Percentiles rank a stretch among this genome's conserved stretches.
Evolutionary conservation across 495 filamentous ascomycete genomes (phyloP).

Genomic region (Mycothermus thermophilus): DNA sequence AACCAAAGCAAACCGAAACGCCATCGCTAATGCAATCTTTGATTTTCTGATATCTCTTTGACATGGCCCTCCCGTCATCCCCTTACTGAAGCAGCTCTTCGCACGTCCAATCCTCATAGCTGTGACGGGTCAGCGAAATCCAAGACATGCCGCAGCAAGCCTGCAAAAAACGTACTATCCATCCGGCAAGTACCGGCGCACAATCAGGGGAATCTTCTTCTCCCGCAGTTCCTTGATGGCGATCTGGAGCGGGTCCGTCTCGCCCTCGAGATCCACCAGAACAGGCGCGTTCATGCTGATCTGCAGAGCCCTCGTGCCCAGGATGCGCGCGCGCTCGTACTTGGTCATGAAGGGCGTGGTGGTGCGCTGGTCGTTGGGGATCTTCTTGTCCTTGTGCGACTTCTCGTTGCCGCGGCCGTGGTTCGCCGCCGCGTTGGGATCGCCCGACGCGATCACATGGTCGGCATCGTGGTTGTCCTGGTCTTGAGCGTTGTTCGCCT

Average conservation of each 20-base stretch:
- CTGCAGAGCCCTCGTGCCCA: constrained; percentile 86
- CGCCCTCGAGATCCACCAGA: constrained; percentile 88
- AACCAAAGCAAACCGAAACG: constrained; percentile 13
- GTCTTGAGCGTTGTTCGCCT: constrained; percentile 28
- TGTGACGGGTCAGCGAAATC: constrained; percentile 18
- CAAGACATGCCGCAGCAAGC: neutral
- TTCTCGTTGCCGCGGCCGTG: constrained; percentile 32
- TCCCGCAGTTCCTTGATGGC: constrained; percentile 92
- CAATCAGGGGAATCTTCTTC: constrained; percentile 95
- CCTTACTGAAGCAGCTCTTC: constrained; percentile 64
- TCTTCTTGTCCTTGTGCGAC: constrained; percentile 72
- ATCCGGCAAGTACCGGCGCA: constrained; percentile 89
- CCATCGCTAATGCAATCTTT: constrained; percentile 21
- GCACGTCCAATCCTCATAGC: constrained; percentile 98
- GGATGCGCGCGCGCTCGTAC: constrained; percentile 85
- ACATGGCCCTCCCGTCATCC: neutral
- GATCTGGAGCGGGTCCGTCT: constrained; percentile 95
- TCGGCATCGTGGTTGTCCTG: constrained; percentile 37
- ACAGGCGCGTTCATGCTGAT: constrained; percentile 99
- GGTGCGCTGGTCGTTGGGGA: constrained; percentile 71
- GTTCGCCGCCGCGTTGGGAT: constrained; percentile 55
- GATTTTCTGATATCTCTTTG: constrained; percentile 8
- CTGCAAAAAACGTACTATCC: constrained; percentile 58
- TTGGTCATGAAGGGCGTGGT: constrained; percentile 99
- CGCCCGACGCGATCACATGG: constrained; percentile 50